Base-by-base conservation (phyloP, 2,329 filamentous ascomycete genomes). In the Hymenoscyphus albidus region DNA sequence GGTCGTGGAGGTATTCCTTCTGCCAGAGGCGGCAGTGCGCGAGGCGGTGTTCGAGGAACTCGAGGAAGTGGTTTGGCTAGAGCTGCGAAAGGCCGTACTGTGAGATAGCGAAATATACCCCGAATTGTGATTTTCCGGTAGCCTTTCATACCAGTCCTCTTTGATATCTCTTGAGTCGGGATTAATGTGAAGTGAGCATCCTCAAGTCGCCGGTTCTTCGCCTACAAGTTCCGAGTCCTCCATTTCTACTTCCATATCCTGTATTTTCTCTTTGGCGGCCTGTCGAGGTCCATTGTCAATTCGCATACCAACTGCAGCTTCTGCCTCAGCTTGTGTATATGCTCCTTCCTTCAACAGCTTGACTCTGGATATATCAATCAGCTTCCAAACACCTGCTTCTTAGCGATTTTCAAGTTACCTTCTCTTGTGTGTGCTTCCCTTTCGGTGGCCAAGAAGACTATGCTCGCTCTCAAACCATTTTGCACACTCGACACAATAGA, bases 381-480 rank as follows among this genome's bases (percentile, higher is more conserved):
- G 62, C 59, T 57, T 14, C 39, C 10, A 4, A 32, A 39, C 3
- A 13, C 38, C 38, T 61, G 16, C n/a, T 27, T 10, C 48, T 54
- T 10, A 32, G 35, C 42, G 59, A 14, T 14, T 9, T 32, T 14
- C 32, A 59, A 74, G 77, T 69, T 74, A 92, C 91, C 90, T 90
- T 81, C 93, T 87, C 85, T 93, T 97, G 79, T 99, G 95, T 69
- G 91, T 92, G 80, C 97, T 99, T 72, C 92, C 92, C 77, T 90
- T 92, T 64, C 83, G 82, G 78, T 99, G 95, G 35, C 85, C 82
- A 42, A 83, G 81, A 64, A 96, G 80, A 71, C 91, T 96, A 72
- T 84, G 78, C 70, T 95, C 90, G 59, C 88, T 90, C 77, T 98
- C 94, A 77, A 96, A 98, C 89, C 92, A 98, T 80, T 96, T 98